Conservation (phyloP, 129 eudicot species). For the Silybum marianum region DNA sequence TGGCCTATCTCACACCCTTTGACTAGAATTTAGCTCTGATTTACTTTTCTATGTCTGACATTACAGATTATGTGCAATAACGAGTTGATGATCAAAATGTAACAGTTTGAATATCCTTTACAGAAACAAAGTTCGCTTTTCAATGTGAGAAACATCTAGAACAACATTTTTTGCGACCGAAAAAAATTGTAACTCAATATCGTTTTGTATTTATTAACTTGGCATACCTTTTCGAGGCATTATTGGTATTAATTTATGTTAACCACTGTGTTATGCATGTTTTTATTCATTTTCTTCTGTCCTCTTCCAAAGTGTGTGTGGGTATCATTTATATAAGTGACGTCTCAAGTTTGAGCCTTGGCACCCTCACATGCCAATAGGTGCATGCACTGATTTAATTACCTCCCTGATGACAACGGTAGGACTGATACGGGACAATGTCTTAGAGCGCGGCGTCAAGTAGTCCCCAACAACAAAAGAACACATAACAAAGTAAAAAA, state of each 20-base stretch:
- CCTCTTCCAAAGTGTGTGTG: neutral
- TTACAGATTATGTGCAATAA: neutral
- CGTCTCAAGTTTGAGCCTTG: neutral
- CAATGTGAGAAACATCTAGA: neutral
- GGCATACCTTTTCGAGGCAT: neutral
- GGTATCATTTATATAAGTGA: neutral
- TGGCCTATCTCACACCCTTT: neutral
- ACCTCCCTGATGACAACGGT: neutral
- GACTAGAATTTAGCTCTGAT: neutral
- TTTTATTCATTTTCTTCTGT: neutral
- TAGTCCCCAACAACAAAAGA: neutral
- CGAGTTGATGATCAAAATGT: neutral
- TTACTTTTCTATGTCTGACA: neutral
- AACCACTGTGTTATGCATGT: too few relatives aligned
- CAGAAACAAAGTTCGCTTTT: neutral
- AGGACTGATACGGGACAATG: too few relatives aligned
- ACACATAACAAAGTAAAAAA: too few relatives aligned
- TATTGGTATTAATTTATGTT: too few relatives aligned
- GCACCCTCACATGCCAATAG: neutral
- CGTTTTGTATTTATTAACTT: neutral
- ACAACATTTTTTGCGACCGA: neutral
- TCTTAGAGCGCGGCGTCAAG: neutral
- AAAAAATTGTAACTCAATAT: neutral
- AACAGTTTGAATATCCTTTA: neutral
- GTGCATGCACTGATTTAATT: neutral